These are phyloP conservation scores for Verticillium albo-atrum DNA, from an alignment of 2,329 filamentous ascomycete species.

Conservation along the genomic window DNA sequence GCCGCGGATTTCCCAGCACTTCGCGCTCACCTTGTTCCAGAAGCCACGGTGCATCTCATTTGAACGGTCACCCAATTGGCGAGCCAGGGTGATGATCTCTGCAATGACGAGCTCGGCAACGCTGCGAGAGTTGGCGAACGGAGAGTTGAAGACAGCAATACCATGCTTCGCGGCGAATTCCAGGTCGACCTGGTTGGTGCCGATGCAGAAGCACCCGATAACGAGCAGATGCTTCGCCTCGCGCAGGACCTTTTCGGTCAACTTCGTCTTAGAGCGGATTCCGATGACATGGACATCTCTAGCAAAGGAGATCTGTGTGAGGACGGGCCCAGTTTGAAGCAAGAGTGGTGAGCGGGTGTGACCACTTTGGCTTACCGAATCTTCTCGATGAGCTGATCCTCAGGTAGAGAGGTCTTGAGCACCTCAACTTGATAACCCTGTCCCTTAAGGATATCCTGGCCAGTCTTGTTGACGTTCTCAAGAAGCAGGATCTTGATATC, in stretches of 20 bases:
- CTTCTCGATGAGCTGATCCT: slow-evolving; percentile 94
- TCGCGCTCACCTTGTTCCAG: slow-evolving; percentile 97
- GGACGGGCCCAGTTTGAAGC: slow-evolving; percentile 9
- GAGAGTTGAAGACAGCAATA: slow-evolving; percentile 98
- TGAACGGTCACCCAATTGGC: slow-evolving; percentile 89
- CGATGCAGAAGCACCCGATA: slow-evolving; percentile 97
- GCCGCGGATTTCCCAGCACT: slow-evolving; percentile 97
- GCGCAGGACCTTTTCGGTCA: slow-evolving; percentile 77
- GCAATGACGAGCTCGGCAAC: slow-evolving; percentile 94
- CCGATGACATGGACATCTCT: slow-evolving; percentile 96
- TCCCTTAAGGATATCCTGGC: slow-evolving; percentile 71
- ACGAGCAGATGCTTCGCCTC: slow-evolving; percentile 94
- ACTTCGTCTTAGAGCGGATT: slow-evolving; percentile 95
- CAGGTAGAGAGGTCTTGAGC: slow-evolving; percentile 81
- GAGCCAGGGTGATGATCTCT: slow-evolving; percentile 87
- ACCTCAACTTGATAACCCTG: slow-evolving; percentile 97
- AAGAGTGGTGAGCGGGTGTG: neutral
- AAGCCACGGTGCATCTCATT: slow-evolving; percentile 89
- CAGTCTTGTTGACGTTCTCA: slow-evolving; percentile 93
- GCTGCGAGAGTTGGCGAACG: slow-evolving; percentile 95
- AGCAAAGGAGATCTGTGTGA: neutral
- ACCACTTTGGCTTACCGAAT: slow-evolving; percentile 61
- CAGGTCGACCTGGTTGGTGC: slow-evolving; percentile 91
- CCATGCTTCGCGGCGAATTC: slow-evolving; percentile 77
- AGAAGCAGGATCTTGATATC: slow-evolving; percentile 95